These are phyloP conservation scores for Carpinus fangiana DNA, from an alignment of 306 rosid genomes.

Conservation along the genomic window DNA sequence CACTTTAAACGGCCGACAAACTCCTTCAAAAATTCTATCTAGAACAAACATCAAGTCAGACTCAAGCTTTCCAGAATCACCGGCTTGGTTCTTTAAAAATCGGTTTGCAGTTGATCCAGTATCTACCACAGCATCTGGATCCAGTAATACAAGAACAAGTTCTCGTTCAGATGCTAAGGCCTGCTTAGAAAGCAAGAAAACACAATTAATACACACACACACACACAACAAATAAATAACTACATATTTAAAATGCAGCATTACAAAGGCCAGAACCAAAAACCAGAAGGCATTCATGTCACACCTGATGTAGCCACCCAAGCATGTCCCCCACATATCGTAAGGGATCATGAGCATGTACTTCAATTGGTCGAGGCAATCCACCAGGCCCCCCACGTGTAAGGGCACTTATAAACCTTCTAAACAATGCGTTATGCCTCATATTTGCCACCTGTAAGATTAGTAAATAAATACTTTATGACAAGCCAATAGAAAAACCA, in stretches of 20 bases:
- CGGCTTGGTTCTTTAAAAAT: constrained; percentile 49
- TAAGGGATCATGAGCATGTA: constrained; percentile 96
- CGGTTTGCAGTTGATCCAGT: constrained; percentile 54
- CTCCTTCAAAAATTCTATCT: constrained; percentile 98
- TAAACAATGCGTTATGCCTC: constrained; percentile 94
- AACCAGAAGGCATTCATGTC: constrained; percentile 29
- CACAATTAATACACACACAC: constrained; percentile 6
- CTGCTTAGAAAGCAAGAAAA: constrained; percentile 43
- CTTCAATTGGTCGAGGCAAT: constrained; percentile 99
- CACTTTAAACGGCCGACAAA: constrained; percentile 96
- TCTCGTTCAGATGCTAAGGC: constrained; percentile 99
- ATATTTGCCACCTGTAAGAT: constrained; percentile 83
- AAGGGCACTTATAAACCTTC: constrained; percentile 96
- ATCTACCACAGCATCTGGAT: constrained; percentile 76
- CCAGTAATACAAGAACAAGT: constrained; percentile 72
- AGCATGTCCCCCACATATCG: constrained; percentile 97
- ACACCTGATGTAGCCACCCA: constrained; percentile 96
- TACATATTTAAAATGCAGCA: constrained; percentile 13
- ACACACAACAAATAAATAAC: not conserved
- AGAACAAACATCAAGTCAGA: constrained; percentile 86
- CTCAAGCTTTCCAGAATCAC: constrained; percentile 58
- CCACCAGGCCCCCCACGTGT: constrained; percentile 99
- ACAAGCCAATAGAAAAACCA: not conserved
- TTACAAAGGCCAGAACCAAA: constrained; percentile 23
- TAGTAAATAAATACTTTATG: constrained; percentile 13